Evolutionary conservation across 352 stramenopile species (phyloP).

Genomic region (Hyaloperonospora arabidopsidis): DNA sequence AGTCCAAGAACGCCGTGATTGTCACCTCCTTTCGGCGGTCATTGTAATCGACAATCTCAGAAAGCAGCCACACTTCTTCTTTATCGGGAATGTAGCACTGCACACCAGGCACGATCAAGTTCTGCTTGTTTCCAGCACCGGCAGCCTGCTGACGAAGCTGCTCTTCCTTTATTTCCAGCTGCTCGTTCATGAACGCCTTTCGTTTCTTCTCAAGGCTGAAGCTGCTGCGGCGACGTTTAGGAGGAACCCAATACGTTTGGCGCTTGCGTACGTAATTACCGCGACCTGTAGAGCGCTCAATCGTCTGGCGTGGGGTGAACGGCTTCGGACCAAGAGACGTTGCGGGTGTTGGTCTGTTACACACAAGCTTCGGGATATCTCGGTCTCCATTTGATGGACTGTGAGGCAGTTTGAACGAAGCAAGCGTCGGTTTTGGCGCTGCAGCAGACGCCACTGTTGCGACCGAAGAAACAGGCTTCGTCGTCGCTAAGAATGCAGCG

Average conservation of each 20-base stretch:
- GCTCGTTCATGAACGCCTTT: slow-evolving; percentile 76
- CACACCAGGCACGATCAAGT: slow-evolving; percentile 80
- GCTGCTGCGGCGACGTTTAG: slow-evolving; percentile 31
- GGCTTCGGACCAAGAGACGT: slow-evolving; percentile 6
- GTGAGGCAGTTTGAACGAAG: slow-evolving; percentile 28
- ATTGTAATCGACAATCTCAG: slow-evolving; percentile 81
- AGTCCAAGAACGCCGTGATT: slow-evolving; percentile 64
- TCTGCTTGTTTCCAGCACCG: slow-evolving; percentile 65
- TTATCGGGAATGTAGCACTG: slow-evolving; percentile 87
- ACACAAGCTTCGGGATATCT: slow-evolving; percentile 13
- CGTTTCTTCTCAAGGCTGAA: slow-evolving; percentile 84
- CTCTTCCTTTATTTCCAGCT: slow-evolving; percentile 75
- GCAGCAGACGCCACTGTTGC: slow-evolving; percentile 12
- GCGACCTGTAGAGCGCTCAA: slow-evolving; percentile 53
- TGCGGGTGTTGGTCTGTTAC: slow-evolving; percentile 8
- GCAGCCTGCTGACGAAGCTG: slow-evolving; percentile 52
- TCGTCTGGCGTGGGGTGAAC: slow-evolving; percentile 41
- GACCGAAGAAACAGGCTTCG: slow-evolving; percentile 26
- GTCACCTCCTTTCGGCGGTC: slow-evolving; percentile 73
- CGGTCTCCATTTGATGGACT: slow-evolving; percentile 9
- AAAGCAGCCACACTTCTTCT: slow-evolving; percentile 77
- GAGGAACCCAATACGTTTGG: slow-evolving; percentile 59
- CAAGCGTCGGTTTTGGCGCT: slow-evolving; percentile 23
- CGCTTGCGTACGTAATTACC: slow-evolving; percentile 68
- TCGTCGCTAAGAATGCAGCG: slow-evolving; percentile 64